Evolutionary conservation across 2,329 filamentous ascomycete genomes (phyloP).

Genomic region (Blastomyces emzantsi): DNA sequence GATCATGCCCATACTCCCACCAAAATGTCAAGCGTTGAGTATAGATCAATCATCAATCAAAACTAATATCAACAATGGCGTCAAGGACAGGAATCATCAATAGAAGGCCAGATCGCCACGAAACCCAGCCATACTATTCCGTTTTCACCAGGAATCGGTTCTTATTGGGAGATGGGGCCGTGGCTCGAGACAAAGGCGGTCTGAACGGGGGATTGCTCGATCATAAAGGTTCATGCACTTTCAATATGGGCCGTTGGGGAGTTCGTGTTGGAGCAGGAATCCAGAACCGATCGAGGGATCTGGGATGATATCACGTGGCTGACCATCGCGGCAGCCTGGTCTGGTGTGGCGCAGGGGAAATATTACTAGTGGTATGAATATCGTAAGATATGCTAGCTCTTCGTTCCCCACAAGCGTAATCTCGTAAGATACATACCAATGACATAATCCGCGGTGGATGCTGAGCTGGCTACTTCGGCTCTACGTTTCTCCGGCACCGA

Average conservation of each 20-base stretch:
- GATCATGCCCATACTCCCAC: neutral
- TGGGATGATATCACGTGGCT: conserved; percentile 7
- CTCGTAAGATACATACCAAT: neutral
- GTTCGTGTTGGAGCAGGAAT: neutral
- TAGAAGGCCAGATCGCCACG: neutral
- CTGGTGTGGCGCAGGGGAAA: neutral
- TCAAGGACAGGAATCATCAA: neutral
- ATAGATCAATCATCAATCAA: conserved; percentile 3
- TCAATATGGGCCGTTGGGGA: neutral
- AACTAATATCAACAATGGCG: neutral
- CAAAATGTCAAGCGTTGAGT: neutral
- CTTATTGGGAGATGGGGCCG: neutral
- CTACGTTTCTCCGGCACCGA: neutral
- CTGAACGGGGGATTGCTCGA: too few species aligned
- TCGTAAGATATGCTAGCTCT: neutral
- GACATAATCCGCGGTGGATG: neutral
- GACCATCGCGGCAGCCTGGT: neutral
- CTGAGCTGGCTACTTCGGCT: conserved; percentile 7
- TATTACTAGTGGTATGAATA: neutral
- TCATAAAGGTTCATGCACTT: neutral
- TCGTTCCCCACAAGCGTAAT: too few species aligned
- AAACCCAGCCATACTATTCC: neutral
- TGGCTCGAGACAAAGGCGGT: neutral
- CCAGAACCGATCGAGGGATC: neutral
- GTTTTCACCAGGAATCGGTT: neutral